Conservation (phyloP, 2,329 filamentous ascomycete species). For the Stachybotrys chlorohalonatus region DNA sequence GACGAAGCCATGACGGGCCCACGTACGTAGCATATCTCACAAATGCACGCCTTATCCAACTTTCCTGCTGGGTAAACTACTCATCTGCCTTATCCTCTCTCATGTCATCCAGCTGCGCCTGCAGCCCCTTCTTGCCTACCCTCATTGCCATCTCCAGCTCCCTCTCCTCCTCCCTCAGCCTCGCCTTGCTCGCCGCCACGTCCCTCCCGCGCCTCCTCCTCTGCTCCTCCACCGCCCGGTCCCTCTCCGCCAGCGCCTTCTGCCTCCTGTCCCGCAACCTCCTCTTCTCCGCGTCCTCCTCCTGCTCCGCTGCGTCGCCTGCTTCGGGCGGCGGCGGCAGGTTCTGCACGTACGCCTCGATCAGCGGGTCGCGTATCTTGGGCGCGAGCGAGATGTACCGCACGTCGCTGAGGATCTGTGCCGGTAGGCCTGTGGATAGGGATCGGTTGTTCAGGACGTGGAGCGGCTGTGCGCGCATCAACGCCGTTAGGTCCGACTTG, state of each 20-base stretch:
- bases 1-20: no score
- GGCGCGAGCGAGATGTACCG: conserved; percentile 60
- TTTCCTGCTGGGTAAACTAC: neutral
- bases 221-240: conserved; percentile 53
- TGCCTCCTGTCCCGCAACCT: conserved; percentile 49
- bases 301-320: conserved; percentile 26
- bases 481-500: conserved; percentile 58
- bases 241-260: conserved; percentile 56
- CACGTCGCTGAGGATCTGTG: conserved; percentile 54
- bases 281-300: conserved; percentile 41
- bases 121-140: conserved; percentile 56
- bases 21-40: no score
- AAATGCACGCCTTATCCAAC: neutral
- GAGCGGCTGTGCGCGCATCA: conserved; percentile 54
- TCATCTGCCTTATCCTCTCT: conserved; percentile 13
- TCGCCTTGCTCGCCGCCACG: conserved; percentile 50
- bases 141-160: conserved; percentile 62
- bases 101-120: conserved; percentile 42
- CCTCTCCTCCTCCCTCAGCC: conserved; percentile 56
- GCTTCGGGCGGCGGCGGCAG: conserved; percentile 49
- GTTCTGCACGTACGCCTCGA: conserved; percentile 57
- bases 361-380: conserved; percentile 50
- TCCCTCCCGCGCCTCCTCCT: conserved; percentile 50
- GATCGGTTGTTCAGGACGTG: conserved; percentile 52
- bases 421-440: conserved; percentile 47